Percentiles rank a stretch among this genome's conserved stretches.
phyloP scores from a whole-genome alignment of 176 grass and related monocot genomes.

The Phragmites australis region DNA sequence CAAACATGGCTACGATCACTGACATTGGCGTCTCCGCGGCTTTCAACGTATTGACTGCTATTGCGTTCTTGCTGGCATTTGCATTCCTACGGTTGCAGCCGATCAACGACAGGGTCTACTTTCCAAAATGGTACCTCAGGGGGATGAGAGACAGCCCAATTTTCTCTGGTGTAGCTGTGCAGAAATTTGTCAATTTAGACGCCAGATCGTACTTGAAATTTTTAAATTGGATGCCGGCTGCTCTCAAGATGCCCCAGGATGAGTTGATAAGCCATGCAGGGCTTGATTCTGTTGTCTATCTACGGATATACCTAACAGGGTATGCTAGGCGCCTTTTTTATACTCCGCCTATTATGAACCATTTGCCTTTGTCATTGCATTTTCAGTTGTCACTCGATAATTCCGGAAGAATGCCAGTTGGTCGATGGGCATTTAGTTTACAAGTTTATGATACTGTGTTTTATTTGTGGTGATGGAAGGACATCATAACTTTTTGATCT shows the following conservation, averaged over 20 bases:
- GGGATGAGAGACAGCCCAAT: constrained; percentile 75
- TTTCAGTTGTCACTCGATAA: neutral
- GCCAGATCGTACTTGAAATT: constrained; percentile 72
- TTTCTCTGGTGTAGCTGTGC: constrained; percentile 48
- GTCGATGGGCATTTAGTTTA: neutral
- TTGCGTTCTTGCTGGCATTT: constrained; percentile 76
- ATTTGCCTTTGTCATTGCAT: neutral
- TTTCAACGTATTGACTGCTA: constrained; percentile 62
- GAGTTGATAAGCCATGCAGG: constrained; percentile 94
- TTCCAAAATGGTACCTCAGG: constrained; percentile 96
- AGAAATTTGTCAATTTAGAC: constrained; percentile 83
- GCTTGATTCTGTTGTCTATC: constrained; percentile 88
- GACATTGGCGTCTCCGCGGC: constrained; percentile 72
- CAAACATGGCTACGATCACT: constrained; percentile 51
- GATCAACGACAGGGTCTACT: constrained; percentile 92
- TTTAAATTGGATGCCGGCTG: constrained; percentile 81
- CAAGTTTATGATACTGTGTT: neutral
- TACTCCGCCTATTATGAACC: neutral
- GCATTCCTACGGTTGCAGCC: constrained; percentile 87
- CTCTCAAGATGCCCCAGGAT: constrained; percentile 85
- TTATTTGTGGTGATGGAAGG: neutral
- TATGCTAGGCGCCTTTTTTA: constrained; percentile 21
- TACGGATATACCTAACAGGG: constrained; percentile 93
- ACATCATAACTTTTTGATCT: neutral
- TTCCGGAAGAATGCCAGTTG: neutral